Evolutionary conservation across 192 early-diverging fungal species (phyloP).

Genomic region (Backusella sp.): DNA sequence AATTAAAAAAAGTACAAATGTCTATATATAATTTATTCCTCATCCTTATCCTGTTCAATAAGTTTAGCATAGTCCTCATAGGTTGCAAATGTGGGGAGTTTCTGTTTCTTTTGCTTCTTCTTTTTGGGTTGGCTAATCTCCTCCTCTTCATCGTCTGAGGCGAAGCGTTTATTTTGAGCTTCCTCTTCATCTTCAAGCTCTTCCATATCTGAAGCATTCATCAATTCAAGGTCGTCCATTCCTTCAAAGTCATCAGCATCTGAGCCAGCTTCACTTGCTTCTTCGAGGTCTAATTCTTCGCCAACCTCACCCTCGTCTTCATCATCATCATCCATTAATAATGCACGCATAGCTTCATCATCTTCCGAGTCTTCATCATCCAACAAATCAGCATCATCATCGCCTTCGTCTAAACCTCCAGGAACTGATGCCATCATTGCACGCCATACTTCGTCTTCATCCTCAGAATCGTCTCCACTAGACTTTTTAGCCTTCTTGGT

Average conservation of each 20-base stretch:
- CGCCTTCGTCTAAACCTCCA: slow-evolving; percentile 51
- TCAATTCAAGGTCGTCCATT: slow-evolving; percentile 53
- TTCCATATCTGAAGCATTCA: slow-evolving; percentile 36
- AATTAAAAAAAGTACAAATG: neutral
- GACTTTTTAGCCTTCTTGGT: slow-evolving; percentile 12
- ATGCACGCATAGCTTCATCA: slow-evolving; percentile 43
- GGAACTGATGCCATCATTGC: slow-evolving; percentile 81
- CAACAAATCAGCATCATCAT: slow-evolving; percentile 49
- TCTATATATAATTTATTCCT: slow-evolving; percentile 12
- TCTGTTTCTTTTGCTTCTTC: slow-evolving; percentile 50
- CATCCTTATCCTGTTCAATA: slow-evolving; percentile 19
- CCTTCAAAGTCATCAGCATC: slow-evolving; percentile 59
- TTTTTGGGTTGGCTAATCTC: slow-evolving; percentile 22
- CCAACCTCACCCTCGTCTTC: slow-evolving; percentile 49
- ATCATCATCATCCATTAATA: slow-evolving; percentile 40
- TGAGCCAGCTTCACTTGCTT: slow-evolving; percentile 39
- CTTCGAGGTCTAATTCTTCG: slow-evolving; percentile 55
- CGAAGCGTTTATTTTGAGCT: slow-evolving; percentile 37
- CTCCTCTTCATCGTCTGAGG: slow-evolving; percentile 39
- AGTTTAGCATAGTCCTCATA: slow-evolving; percentile 65
- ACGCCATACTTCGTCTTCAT: slow-evolving; percentile 87
- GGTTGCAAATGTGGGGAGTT: slow-evolving; percentile 67
- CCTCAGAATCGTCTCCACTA: slow-evolving; percentile 50
- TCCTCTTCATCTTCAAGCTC: slow-evolving; percentile 51
- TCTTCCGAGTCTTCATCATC: slow-evolving; percentile 46